These are phyloP conservation scores for Penicillium daleae DNA, from an alignment of 495 filamentous ascomycete species.

Conservation along the genomic window DNA sequence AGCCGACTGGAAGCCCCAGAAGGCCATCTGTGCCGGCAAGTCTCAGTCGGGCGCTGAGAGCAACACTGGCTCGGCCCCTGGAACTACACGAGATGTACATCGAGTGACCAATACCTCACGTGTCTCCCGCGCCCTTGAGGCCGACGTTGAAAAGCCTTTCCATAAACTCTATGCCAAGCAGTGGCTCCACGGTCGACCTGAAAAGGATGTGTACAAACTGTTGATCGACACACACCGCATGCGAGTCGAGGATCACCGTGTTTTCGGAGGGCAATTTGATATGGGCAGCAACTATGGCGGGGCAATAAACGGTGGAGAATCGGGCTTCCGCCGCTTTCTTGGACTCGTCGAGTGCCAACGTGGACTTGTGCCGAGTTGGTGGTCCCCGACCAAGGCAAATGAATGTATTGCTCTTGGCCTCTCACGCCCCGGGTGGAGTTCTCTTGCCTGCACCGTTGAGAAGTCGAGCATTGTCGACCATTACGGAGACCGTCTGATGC, in stretches of 20 bases:
- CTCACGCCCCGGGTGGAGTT: background rate
- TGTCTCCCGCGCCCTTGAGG: background rate
- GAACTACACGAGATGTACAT: background rate
- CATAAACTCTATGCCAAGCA: background rate
- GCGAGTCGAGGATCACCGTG: background rate
- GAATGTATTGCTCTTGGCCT: background rate
- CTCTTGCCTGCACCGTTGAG: background rate
- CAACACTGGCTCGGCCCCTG: background rate
- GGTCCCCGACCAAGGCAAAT: background rate
- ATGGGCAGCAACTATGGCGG: background rate
- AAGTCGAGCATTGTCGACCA: background rate
- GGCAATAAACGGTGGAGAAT: background rate
- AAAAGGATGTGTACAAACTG: background rate
- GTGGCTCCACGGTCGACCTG: background rate
- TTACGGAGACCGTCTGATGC: background rate
- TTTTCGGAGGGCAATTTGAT: background rate
- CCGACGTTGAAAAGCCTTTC: background rate
- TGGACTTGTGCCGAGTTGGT: background rate
- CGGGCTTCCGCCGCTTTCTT: background rate
- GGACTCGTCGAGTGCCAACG: background rate
- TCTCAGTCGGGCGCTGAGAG: background rate
- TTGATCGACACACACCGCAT: background rate
- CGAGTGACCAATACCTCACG: background rate
- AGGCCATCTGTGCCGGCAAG: background rate
- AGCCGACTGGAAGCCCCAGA: background rate